Evolutionary conservation across 441 rosid species (phyloP), one percentile per base, ranked within the genome.

Genomic region (Pelargonium fulgidum): DNA sequence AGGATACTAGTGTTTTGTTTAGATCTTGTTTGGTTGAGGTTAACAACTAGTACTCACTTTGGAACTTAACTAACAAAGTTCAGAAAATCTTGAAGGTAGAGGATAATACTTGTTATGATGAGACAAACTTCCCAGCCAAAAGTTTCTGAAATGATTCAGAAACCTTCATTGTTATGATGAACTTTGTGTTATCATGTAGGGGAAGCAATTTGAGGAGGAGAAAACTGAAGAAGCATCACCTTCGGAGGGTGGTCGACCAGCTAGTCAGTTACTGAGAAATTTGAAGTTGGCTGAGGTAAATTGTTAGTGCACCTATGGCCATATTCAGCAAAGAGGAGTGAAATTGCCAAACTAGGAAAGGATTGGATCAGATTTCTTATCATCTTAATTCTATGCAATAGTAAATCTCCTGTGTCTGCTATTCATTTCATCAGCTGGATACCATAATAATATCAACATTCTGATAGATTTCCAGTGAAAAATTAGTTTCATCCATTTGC

Each of bases 161-260:
- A 29, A 29, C 0, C 36, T 11, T 45, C 4, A 1, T 45, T 45
- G 7, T 33, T 70, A 12, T 20, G 33, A 62, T 65, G 39, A 54
- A 73, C 84, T 29, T 29, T 29, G 36, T 29, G 5, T 29, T 4
- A 29, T 3, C 4, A 29, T 29, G 36, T 3, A 93, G 97, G 95
- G 87, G 79, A 71, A 80, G 72, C 71, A 85, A 81, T 77, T 70
- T 68, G 68, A 79, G 92, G 67, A 77, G 94, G 63, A 89, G 95
- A 80, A 87, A 89, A 79, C 79, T 89, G 73, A 89, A 85, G 90
- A 88, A 87, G 82, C 85, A 73, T 73, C 54, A 63, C 65, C 73
- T 80, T 54, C 80, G 65, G 76, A 84, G 81, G 54, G 70, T 68
- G 36, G 75, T 11, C 50, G 81, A 74, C 11, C 11, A 62, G 81